Percentiles rank a stretch among this genome's conserved stretches.
Conservation (phyloP, 331 rosid genomes). For the Acacia concinna region DNA sequence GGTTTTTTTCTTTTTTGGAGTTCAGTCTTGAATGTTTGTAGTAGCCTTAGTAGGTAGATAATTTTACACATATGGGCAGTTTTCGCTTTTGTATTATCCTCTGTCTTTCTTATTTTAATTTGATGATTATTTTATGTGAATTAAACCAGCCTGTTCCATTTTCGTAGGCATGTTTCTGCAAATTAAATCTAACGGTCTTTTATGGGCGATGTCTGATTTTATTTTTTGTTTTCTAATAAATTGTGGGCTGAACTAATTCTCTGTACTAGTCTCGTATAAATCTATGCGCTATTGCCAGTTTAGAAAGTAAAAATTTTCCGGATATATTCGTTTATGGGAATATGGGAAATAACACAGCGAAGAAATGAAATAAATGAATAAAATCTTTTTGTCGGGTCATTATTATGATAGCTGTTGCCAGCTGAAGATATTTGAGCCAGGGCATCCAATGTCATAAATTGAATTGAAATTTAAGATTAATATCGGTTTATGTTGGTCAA, state of each 20-base stretch:
- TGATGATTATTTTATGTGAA: not conserved
- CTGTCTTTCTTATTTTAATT: not conserved
- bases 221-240: not conserved
- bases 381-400: not conserved
- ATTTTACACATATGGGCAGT: slow-evolving; percentile 15
- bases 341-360: not conserved
- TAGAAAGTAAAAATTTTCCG: not conserved
- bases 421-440: too few relatives aligned
- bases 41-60: slow-evolving; percentile 34
- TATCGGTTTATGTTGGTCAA: too few relatives aligned
- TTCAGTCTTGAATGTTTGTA: slow-evolving; percentile 36
- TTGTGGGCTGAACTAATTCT: not conserved
- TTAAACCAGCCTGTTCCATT: not conserved
- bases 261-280: not conserved
- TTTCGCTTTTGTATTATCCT: not conserved
- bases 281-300: not conserved
- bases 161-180: not conserved
- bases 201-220: not conserved
- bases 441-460: too few relatives aligned
- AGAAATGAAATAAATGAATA: not conserved
- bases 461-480: too few relatives aligned
- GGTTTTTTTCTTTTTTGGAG: not conserved
- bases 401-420: not conserved
- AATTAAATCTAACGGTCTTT: not conserved
- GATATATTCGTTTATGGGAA: not conserved